A percentile compares a stretch with the other conserved stretches of the same genome.
phyloP scores from a whole-genome alignment of 331 rosid species.

The Stylosanthes scabra region DNA sequence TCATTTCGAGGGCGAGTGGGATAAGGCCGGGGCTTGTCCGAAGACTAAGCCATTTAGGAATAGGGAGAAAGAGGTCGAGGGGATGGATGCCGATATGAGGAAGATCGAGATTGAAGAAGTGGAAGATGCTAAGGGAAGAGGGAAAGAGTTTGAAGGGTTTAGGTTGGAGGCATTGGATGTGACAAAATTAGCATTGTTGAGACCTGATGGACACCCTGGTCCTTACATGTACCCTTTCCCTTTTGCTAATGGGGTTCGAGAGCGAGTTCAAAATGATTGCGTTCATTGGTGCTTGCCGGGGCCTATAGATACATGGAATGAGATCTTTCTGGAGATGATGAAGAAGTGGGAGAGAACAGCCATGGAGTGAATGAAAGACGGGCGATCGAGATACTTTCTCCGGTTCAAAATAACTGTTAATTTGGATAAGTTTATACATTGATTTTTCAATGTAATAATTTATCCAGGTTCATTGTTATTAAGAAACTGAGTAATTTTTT shows the following conservation, averaged over 20 bases:
- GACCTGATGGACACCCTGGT: slow-evolving; percentile 98
- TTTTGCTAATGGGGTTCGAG: slow-evolving; percentile 61
- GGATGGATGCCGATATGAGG: slow-evolving; percentile 87
- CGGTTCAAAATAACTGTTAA: too few species aligned
- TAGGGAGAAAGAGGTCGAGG: slow-evolving; percentile 68
- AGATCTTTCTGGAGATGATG: slow-evolving; percentile 61
- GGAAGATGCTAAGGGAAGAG: slow-evolving; percentile 60
- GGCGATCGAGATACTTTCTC: slow-evolving; percentile 19
- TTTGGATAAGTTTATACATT: too few species aligned
- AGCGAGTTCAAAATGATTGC: slow-evolving; percentile 85
- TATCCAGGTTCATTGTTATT: too few species aligned
- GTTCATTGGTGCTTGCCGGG: slow-evolving; percentile 99
- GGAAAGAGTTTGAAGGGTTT: slow-evolving; percentile 39
- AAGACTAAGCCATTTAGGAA: slow-evolving; percentile 64
- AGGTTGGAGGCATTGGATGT: slow-evolving; percentile 78
- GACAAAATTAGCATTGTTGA: slow-evolving; percentile 66
- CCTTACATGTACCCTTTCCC: slow-evolving; percentile 90
- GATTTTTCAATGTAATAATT: too few species aligned
- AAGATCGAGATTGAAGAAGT: slow-evolving; percentile 74
- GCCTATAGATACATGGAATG: slow-evolving; percentile 94
- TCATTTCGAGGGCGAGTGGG: slow-evolving; percentile 97
- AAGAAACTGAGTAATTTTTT: not conserved
- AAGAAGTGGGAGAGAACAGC: slow-evolving; percentile 55
- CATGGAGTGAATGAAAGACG: slow-evolving; percentile 37
- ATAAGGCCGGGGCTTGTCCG: slow-evolving; percentile 81